Base-by-base conservation (phyloP, 768 basidiomycete genomes). In the Lanmaoa pseudosensibilis region DNA sequence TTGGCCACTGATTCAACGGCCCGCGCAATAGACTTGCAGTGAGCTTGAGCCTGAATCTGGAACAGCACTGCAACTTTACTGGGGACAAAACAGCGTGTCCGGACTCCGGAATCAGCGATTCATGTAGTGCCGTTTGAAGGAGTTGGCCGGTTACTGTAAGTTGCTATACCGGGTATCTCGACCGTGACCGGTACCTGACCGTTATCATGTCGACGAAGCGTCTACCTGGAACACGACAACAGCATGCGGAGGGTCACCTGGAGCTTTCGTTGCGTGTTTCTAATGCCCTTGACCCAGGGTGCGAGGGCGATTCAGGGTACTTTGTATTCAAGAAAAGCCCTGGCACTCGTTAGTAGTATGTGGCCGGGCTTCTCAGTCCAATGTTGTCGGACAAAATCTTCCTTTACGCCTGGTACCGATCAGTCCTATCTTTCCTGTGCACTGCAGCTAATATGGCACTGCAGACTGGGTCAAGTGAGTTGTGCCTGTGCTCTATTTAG, bases 251-350 rank as follows among this genome's bases (percentile, higher is more conserved):
- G 15, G 16, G 16, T 8, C 16, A 44, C 25, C 23, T 45, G 25
- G 25, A 12, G 27, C 11, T n/a, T 45, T 18, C 27, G 18, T n/a
- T 10, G 18, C 18, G 18, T 32, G 18, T 30, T 53, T 33, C 4
- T 34, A 6, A 9, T 50, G 30, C 60, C 60, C 60, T 61, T 48
- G 34, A 44, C 58, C 59, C 58, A 44, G 59, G 44, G 45, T 33
- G n/a, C 32, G 40, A 25, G 39, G 16, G 48, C 39, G n/a, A 40
- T n/a, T 32, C 46, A 45, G 30, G 21, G 25, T 32, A 9, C 21
- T 25, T 30, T 21, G 19, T 25, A 12, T 41, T 12, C 39, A 12
- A 12, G 15, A n/a, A n/a, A n/a, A 27, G 6, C 6, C 3, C 27
- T 27, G 5, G 27, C 27, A 27, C 30, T 32, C 19, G 38, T 19